Base-by-base conservation (phyloP, 495 filamentous ascomycete genomes). In the Penicillium mononematosum region DNA sequence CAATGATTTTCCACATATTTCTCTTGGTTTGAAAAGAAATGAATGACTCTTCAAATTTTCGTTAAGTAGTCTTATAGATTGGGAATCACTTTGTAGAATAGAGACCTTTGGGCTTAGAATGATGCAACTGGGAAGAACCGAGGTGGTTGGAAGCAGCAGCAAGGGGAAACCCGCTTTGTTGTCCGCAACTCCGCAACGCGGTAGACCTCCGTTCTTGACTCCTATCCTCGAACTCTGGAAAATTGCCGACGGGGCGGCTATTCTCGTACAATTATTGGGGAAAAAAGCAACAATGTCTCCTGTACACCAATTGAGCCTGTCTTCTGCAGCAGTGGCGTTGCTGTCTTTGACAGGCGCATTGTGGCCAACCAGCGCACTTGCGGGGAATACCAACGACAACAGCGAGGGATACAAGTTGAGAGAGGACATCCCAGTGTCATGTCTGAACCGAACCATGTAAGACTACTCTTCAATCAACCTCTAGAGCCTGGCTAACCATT, bases 401-500 rank as follows among this genome's bases (percentile, higher is more conserved):
- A 82, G 74, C 71, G 77, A 61, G 65, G 75, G 75, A 63, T 79
- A 78, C 75, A 77, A 61, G 41, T 64, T 71, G 56, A 75, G 75
- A 36, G 75, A 81, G 46, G 65, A 71, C 19, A 83, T 90, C 57
- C 83, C 84, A 17, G 84, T 90, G 24, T 83, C 72, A 42, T 90
- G 87, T 72, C 64, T 90, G 61, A 87, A 88, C 65, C 68, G 87
- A 56, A 85, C 82, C 12, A 79, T 85, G 86, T 89, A 65, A 74
- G 83, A 75, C 1, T 5, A 43, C 4, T 32, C 10, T 31, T 29
- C n/a, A 34, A 16, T 1, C 11, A 20, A n/a, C 10, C 11, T 24
- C 12, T 29, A 31, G 11, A 27, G 16, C 29, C 49, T 50, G 46
- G 43, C 68, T 73, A 63, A 72, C 22, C 49, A 49, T n/a, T 11